Percentiles rank a stretch among this genome's conserved stretches.
phyloP scores from a whole-genome alignment of 768 basidiomycete species.

The Serendipita sp. region DNA sequence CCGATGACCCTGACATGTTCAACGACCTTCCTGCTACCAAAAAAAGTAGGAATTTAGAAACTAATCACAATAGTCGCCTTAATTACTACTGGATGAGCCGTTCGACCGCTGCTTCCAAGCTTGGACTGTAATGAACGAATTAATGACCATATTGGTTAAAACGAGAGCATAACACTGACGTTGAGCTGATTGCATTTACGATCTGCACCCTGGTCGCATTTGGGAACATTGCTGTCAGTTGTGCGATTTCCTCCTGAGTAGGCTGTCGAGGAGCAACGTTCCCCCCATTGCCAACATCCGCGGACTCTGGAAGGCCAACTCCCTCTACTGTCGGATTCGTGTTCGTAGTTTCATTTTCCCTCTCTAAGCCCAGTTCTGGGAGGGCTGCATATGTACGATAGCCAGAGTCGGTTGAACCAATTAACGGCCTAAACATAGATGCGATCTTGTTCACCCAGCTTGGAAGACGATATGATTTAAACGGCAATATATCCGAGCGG shows the following conservation, averaged over 20 bases:
- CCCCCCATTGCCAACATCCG: slow-evolving; percentile 37
- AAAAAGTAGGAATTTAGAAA: too few relatives aligned
- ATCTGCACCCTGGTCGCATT: slow-evolving; percentile 55
- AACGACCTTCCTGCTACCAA: too few relatives aligned
- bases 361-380: slow-evolving; percentile 29
- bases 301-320: slow-evolving; percentile 17
- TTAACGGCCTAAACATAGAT: slow-evolving; percentile 41
- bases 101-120: slow-evolving; percentile 70
- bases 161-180: slow-evolving; percentile 40
- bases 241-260: slow-evolving; percentile 56
- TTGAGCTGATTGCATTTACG: slow-evolving; percentile 50
- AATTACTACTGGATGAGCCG: slow-evolving; percentile 24
- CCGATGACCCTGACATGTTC: too few relatives aligned
- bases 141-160: slow-evolving; percentile 2
- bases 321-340: slow-evolving; percentile 14
- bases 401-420: slow-evolving; percentile 47
- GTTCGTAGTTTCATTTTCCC: slow-evolving; percentile 12
- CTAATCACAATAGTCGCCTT: too few relatives aligned
- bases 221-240: slow-evolving; percentile 72
- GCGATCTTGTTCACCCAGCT: slow-evolving; percentile 38
- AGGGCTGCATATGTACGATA: slow-evolving; percentile 58
- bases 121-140: slow-evolving; percentile 31
- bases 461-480: slow-evolving; percentile 69
- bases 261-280: slow-evolving; percentile 56
- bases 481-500: slow-evolving; percentile 61